phyloP scores from a whole-genome alignment of 2,329 filamentous ascomycete genomes.

The Metarhizium robertsii region DNA sequence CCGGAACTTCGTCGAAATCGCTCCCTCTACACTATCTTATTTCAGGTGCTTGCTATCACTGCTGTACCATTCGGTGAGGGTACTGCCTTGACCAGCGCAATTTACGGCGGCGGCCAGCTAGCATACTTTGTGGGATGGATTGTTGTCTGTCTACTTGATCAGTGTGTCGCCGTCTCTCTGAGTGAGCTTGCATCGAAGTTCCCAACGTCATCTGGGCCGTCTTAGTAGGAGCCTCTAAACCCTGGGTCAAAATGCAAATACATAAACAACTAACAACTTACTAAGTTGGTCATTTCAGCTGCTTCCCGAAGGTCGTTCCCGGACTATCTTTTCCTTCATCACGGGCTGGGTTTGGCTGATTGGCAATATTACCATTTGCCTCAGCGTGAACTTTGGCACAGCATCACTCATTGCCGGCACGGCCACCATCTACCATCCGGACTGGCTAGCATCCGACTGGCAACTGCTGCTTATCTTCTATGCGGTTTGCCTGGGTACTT shows the following conservation, averaged over 20 bases:
- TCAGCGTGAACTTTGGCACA: slow-evolving; percentile 61
- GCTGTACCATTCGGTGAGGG: slow-evolving; percentile 11
- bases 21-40: slow-evolving; percentile 18
- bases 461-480: slow-evolving; percentile 55
- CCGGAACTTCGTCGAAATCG: slow-evolving; percentile 16
- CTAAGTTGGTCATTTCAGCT: no score
- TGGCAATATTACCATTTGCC: slow-evolving; percentile 59
- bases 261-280: no score
- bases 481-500: slow-evolving; percentile 42
- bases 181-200: slow-evolving; percentile 8
- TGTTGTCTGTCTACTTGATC: slow-evolving; percentile 6
- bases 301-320: no score
- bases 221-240: slow-evolving; percentile 9
- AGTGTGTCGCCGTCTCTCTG: slow-evolving; percentile 4
- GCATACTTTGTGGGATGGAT: slow-evolving; percentile 7
- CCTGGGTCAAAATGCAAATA: slow-evolving; percentile 18
- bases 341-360: slow-evolving; percentile 65
- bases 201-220: slow-evolving; percentile 8
- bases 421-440: slow-evolving; percentile 3
- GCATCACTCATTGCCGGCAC: slow-evolving; percentile 34
- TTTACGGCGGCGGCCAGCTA: slow-evolving; percentile 4
- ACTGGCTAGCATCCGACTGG: slow-evolving; percentile 28
- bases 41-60: slow-evolving; percentile 19
- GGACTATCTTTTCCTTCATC: slow-evolving; percentile 41
- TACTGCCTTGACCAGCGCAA: slow-evolving; percentile 1